phyloP scores from a whole-genome alignment of 345 rosid genomes.

The Eucalyptus erythrocorys region DNA sequence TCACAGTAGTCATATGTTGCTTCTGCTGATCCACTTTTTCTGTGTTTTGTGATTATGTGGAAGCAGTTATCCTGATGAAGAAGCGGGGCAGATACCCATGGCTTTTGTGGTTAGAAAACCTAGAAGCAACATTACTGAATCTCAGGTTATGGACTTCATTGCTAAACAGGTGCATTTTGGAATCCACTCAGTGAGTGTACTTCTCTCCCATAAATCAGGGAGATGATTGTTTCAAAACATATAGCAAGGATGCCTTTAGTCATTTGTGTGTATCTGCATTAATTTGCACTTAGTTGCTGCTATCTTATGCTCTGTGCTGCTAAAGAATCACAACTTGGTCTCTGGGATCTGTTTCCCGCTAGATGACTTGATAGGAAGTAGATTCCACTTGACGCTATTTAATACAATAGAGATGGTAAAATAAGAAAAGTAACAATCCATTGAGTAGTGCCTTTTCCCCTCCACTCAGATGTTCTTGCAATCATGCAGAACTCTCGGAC shows the following conservation, averaged over 20 bases:
- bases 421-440: background rate
- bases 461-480: background rate
- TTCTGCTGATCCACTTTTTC: background rate
- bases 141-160: constrained; percentile 51
- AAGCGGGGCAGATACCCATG: constrained; percentile 91
- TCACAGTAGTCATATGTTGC: background rate
- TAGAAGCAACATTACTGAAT: constrained; percentile 42
- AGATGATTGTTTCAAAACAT: background rate
- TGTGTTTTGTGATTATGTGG: background rate
- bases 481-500: background rate
- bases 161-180: constrained; percentile 46
- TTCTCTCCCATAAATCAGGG: background rate
- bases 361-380: background rate
- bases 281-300: background rate
- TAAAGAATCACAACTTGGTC: background rate
- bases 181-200: background rate
- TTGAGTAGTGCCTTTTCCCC: background rate
- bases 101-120: constrained; percentile 80
- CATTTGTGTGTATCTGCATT: background rate
- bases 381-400: background rate
- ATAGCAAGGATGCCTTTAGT: background rate
- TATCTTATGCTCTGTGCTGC: background rate
- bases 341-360: background rate
- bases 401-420: background rate
- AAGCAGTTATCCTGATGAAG: constrained; percentile 86